Base-by-base conservation (phyloP, 179 eudicot species). In the Kewa caespitosa region DNA sequence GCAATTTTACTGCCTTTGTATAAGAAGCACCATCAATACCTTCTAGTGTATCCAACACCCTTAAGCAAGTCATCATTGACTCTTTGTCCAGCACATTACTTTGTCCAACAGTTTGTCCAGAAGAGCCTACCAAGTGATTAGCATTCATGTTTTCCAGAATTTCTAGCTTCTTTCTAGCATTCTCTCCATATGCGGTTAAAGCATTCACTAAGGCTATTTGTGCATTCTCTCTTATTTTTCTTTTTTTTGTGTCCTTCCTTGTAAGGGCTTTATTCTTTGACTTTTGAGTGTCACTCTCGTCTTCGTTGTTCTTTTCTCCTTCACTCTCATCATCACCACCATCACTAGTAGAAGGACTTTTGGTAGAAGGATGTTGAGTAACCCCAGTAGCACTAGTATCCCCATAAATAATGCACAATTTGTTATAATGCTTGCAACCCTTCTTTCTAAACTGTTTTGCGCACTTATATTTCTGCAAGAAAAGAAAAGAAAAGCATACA, bases 21-120 rank as follows among this genome's bases (percentile, higher is more conserved):
- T 36, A 72, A 8, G 75, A 72, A 34, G 64, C 75, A 10, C 75
- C 76, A 72, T 50, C 74, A 50, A 70, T 34, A 28, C 63, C 63
- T 36, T 70, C 63, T 27, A 70, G 61, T 0, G 31, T 11, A 31
- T 25, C 33, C 0, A 70, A 3, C 28, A 25, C 34, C 23, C 37
- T 41, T 38, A 73, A 14, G 9, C 68, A 73, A 6, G 41, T 37
- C 68, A 73, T 61, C 0, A 60, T 30, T 22, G 28, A 18, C 38
- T 60, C 68, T 32, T 59, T 42, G 27, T 72, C 32, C 25, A 25
- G 34, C 12, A 25, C 25, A 1, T 14, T 15, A 8, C 13, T 23
- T 15, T 33, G 28, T 36, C 37, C 38, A 18, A 25, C 39, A 3
- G 14, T 0, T 66, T 42, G 38, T 13, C 17, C 37, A 14, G 17